Percentiles rank a stretch among this genome's conserved stretches.
phyloP scores from a whole-genome alignment of 139 green algal species.

The Haematococcus lacustris region DNA sequence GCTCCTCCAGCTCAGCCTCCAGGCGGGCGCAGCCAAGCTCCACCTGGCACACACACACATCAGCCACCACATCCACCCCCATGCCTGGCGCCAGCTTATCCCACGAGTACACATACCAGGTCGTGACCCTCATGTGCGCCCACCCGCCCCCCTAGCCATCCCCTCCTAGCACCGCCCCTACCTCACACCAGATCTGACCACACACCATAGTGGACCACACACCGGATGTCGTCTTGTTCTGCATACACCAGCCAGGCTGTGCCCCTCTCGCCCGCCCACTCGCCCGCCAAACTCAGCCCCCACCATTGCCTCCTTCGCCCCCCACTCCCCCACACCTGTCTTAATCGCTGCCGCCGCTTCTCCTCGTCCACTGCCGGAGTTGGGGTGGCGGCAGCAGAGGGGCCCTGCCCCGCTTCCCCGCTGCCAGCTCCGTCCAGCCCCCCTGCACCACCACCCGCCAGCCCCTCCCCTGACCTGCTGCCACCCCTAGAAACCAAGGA shows the following conservation, averaged over 20 bases:
- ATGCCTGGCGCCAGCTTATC: neutral
- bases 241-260: neutral
- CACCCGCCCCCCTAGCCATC: too few relatives aligned
- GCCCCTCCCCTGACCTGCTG: neutral
- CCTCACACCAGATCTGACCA: neutral
- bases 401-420: too few relatives aligned
- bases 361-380: constrained; percentile 26
- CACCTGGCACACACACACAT: constrained; percentile 45
- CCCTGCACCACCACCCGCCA: neutral
- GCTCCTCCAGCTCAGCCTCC: constrained; percentile 53
- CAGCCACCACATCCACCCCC: constrained; percentile 27
- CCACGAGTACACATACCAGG: neutral
- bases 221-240: too few relatives aligned
- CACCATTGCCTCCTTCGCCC: neutral
- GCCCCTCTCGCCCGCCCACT: neutral
- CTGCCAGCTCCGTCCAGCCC: neutral
- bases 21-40: constrained; percentile 48
- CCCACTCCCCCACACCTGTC: constrained; percentile 3
- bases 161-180: neutral
- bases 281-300: neutral
- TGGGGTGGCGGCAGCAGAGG: too few relatives aligned
- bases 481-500: neutral
- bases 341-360: constrained; percentile 15
- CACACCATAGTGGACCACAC: neutral
- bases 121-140: neutral